Conservation (phyloP, 2,329 filamentous ascomycete genomes). For the Neospermospora avenae region DNA sequence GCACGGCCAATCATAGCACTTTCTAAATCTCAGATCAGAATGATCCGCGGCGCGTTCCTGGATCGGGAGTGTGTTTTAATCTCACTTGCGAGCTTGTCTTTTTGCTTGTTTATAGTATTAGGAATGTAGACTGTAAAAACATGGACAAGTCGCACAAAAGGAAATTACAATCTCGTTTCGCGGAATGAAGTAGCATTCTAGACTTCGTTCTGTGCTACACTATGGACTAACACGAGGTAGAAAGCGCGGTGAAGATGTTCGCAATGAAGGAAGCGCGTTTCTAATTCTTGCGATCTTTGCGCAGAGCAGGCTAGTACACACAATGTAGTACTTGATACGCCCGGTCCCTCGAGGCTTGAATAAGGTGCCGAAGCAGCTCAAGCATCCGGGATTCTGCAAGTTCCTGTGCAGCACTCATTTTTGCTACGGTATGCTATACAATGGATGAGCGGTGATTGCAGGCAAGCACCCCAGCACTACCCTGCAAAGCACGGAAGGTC, state of each 20-base stretch:
- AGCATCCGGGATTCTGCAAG: background rate
- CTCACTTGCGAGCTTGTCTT: background rate
- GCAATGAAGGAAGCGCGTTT: background rate
- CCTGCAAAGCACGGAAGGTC: conserved; percentile 14
- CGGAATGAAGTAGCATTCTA: conserved; percentile 12
- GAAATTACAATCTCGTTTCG: background rate
- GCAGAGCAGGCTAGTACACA: background rate
- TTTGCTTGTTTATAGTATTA: conserved; percentile 6
- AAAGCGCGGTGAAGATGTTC: background rate
- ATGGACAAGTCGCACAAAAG: background rate
- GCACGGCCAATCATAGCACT: background rate
- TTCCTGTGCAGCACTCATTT: background rate
- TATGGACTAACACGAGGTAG: background rate
- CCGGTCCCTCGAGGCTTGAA: background rate
- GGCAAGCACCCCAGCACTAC: background rate
- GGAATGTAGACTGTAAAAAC: conserved; percentile 1
- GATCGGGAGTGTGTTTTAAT: background rate
- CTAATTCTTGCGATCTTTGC: background rate
- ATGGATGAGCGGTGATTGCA: background rate
- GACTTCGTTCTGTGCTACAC: background rate
- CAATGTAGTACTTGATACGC: background rate
- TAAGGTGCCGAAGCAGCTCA: background rate
- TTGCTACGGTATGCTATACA: background rate
- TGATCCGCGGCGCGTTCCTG: conserved; percentile 6
- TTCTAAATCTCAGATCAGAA: background rate